Percentiles rank a stretch among this genome's conserved stretches.
Evolutionary conservation across 306 rosid genomes (phyloP).

Genomic region (Pueraria montana): DNA sequence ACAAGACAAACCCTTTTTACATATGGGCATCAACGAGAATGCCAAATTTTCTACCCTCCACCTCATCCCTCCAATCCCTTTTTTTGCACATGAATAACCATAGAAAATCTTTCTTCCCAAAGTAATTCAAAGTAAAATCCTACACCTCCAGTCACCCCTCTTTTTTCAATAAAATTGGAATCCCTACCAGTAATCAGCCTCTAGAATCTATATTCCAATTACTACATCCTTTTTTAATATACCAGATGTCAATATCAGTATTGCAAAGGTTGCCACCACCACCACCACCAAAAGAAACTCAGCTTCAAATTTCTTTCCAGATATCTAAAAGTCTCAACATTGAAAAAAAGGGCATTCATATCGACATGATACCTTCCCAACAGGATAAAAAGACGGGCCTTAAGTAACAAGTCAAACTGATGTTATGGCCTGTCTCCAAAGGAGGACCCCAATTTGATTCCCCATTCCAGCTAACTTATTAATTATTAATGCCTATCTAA

Average conservation of each 20-base stretch:
- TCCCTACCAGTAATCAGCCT: constrained; percentile 21
- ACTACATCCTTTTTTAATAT: constrained; percentile 14
- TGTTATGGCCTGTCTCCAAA: neutral
- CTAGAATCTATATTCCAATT: neutral
- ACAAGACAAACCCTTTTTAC: constrained; percentile 20
- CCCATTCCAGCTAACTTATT: neutral
- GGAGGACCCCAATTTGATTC: constrained; percentile 25
- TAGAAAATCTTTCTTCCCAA: constrained; percentile 12
- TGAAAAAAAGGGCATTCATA: constrained; percentile 3
- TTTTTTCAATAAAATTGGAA: neutral
- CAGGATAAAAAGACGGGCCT: constrained; percentile 12
- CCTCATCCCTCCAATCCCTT: neutral
- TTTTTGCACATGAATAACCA: neutral
- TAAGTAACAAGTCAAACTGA: neutral
- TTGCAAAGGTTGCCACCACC: neutral
- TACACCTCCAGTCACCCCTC: constrained; percentile 1
- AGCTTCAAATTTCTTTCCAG: constrained; percentile 31
- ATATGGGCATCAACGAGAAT: neutral
- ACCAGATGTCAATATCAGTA: constrained; percentile 3
- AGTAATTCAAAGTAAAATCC: neutral
- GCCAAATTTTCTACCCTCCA: neutral
- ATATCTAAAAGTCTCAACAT: neutral
- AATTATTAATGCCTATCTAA: neutral
- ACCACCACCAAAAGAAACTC: constrained; percentile 36
- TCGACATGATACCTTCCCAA: neutral